Base-by-base conservation (phyloP, 306 rosid genomes). In the Casuarina equisetifolia region DNA sequence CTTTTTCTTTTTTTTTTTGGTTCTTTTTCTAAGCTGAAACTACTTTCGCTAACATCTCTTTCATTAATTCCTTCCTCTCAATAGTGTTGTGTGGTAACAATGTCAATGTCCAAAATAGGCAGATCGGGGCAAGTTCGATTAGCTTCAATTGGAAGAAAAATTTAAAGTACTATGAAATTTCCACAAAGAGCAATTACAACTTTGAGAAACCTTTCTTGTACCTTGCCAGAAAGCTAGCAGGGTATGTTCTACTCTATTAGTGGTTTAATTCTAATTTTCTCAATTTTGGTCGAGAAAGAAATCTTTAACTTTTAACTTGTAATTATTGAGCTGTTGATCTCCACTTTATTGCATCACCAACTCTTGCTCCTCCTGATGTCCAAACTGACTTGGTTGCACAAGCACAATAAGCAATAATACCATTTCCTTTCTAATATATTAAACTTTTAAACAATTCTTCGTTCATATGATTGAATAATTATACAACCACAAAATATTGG, bases 151-250 rank as follows among this genome's bases (percentile, higher is more conserved):
- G 81, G 69, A 82, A 82, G 85, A 82, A 82, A 49, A 82, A 64
- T 73, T 74, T 81, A 12, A 81, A 76, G 76, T 77, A 82, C 79
- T 77, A 82, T 17, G 85, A 82, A 40, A 82, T 82, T 25, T 82
- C 85, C 67, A 82, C 85, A 38, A 82, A 82, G 85, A 77, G 85
- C 53, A 82, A 82, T 43, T 82, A 82, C 74, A 82, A 82, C 77
- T 82, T 78, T 58, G 85, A 82, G 80, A 82, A 82, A 53, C 85
- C 85, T 44, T 82, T 82, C 82, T 53, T 82, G 73, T 82, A 82
- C 42, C 85, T 82, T 39, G 80, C 85, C 76, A 82, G 76, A 74
- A 82, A 82, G 79, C 80, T 82, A 78, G 76, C 85, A 38, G 85
- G 85, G 80, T 82, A 74, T 52, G 67, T 45, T 13, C 1, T 19